These are phyloP conservation scores for Mycena latifolia DNA, from an alignment of 768 basidiomycete species.

Conservation along the genomic window DNA sequence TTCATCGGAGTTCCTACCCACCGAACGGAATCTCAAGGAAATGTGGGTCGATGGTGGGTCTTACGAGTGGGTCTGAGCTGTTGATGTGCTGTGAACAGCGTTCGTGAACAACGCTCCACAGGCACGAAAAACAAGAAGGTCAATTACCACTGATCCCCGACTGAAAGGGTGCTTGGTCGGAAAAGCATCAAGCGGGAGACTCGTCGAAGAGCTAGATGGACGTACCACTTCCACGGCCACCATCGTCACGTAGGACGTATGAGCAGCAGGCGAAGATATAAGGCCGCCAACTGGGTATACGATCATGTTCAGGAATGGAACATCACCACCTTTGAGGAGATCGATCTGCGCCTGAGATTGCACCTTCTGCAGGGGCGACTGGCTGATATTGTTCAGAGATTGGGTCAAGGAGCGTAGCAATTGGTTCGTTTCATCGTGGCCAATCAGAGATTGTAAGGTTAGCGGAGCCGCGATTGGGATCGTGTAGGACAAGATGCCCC, in stretches of 20 bases:
- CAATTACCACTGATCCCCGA: slow-evolving; percentile 2
- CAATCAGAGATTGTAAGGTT: neutral
- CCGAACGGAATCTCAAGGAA: neutral
- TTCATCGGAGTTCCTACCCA: neutral
- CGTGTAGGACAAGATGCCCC: neutral
- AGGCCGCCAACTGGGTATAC: neutral
- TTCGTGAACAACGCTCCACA: no score
- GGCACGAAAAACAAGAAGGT: neutral
- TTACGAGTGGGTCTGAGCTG: neutral
- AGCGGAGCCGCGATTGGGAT: neutral
- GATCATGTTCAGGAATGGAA: neutral
- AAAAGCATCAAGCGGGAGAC: no score
- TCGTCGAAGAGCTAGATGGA: neutral
- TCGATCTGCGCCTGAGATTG: neutral
- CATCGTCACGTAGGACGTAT: neutral
- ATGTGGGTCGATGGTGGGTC: neutral
- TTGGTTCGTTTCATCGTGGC: neutral
- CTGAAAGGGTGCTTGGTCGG: neutral
- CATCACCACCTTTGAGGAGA: neutral
- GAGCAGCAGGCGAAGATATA: neutral
- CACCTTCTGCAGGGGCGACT: neutral
- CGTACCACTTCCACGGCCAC: neutral
- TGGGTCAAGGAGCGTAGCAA: neutral
- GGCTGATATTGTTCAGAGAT: neutral
- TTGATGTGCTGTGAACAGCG: neutral